Percentiles rank a stretch among this genome's conserved stretches.
Evolutionary conservation across 2,329 filamentous ascomycete genomes (phyloP).

Genomic region (Colletotrichum tropicale): DNA sequence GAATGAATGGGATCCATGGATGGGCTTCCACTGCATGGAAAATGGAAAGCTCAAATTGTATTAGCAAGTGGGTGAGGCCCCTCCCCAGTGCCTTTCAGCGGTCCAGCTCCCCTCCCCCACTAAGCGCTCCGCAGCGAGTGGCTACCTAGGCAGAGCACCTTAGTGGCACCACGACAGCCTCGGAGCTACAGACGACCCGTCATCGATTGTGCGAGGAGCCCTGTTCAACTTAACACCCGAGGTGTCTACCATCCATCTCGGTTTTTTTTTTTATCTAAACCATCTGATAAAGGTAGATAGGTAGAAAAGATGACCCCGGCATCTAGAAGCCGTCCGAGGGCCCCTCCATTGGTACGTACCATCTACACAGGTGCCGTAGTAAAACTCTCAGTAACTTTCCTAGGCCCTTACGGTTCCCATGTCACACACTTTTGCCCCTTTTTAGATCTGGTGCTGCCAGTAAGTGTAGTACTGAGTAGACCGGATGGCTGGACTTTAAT

Average conservation of each 20-base stretch:
- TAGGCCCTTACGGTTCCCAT: neutral
- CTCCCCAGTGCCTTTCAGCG: neutral
- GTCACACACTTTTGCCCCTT: neutral
- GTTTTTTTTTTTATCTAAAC: neutral
- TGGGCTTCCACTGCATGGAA: neutral
- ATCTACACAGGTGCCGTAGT: neutral
- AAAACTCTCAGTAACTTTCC: neutral
- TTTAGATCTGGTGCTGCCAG: neutral
- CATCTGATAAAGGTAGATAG: neutral
- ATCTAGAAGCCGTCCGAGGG: neutral
- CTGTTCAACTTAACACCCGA: neutral
- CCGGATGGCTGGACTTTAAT: neutral
- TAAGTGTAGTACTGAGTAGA: neutral
- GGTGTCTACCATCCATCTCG: neutral
- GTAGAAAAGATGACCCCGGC: neutral
- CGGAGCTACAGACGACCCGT: neutral
- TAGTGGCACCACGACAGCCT: neutral
- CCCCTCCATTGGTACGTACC: neutral
- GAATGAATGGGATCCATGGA: neutral
- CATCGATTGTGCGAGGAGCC: neutral
- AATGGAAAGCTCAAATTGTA: neutral
- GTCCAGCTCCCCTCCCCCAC: neutral
- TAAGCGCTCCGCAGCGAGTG: neutral
- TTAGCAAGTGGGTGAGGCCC: neutral
- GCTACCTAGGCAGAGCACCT: neutral